Percentiles rank a stretch among this genome's conserved stretches.
Evolutionary conservation across 163 green algal genomes (phyloP).

Genomic region (Chloromonas sp.): DNA sequence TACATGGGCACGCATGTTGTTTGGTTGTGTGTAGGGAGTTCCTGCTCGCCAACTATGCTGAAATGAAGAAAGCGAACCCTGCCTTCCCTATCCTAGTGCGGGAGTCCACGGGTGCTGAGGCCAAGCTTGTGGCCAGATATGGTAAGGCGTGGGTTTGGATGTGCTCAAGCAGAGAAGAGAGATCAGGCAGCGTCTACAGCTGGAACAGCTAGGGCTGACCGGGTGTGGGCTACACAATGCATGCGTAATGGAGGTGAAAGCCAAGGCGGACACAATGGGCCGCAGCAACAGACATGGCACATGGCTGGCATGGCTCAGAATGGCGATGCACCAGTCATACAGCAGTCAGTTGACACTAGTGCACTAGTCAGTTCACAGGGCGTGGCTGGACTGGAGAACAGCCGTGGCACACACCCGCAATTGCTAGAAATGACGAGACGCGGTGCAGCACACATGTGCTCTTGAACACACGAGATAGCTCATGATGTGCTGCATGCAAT

Average conservation of each 20-base stretch:
- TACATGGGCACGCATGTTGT: too few relatives aligned
- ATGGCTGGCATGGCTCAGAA: too few relatives aligned
- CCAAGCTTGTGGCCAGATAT: slow-evolving; percentile 57
- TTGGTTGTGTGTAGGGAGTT: slow-evolving; percentile 55
- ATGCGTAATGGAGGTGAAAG: neutral
- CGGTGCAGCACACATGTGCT: too few relatives aligned
- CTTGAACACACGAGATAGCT: too few relatives aligned
- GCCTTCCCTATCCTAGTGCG: slow-evolving; percentile 73
- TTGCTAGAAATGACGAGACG: too few relatives aligned
- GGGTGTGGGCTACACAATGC: neutral
- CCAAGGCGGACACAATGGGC: neutral
- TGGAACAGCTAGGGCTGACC: neutral
- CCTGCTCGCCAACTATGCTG: slow-evolving; percentile 64
- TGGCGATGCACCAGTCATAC: too few relatives aligned
- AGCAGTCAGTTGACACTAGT: too few relatives aligned
- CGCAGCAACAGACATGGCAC: too few relatives aligned
- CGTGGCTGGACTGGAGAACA: too few relatives aligned
- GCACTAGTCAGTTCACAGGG: too few relatives aligned
- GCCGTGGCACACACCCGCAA: too few relatives aligned
- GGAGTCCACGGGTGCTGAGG: slow-evolving; percentile 56
- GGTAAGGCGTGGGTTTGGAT: slow-evolving; percentile 28
- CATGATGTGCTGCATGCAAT: too few relatives aligned
- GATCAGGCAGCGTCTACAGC: neutral
- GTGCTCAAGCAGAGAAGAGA: neutral
- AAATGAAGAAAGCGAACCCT: slow-evolving; percentile 79